phyloP scores from a whole-genome alignment of 495 filamentous ascomycete genomes.

The Aspergillus biplanus region DNA sequence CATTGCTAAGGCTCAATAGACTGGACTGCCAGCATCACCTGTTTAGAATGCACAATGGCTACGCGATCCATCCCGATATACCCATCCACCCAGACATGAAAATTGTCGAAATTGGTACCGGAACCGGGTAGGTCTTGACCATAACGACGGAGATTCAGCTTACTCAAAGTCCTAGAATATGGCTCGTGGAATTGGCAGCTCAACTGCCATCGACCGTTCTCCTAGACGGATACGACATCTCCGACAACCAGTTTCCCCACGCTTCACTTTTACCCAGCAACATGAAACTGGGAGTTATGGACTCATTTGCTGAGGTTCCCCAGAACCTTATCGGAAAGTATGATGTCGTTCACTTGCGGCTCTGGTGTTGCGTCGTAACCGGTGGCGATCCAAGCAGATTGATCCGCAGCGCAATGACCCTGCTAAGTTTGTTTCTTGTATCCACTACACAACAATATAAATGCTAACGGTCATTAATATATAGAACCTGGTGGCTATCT shows the following conservation, averaged over 20 bases:
- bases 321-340: background rate
- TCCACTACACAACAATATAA: background rate
- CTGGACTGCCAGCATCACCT: constrained; percentile 7
- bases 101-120: constrained; percentile 1
- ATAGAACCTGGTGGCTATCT: constrained; percentile 10
- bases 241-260: constrained; percentile 6
- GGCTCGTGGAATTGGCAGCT: background rate
- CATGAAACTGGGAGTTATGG: background rate
- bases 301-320: background rate
- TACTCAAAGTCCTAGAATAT: background rate
- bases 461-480: background rate
- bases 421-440: background rate
- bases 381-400: background rate
- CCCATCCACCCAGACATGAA: constrained; percentile 4
- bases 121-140: background rate
- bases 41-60: constrained; percentile 5
- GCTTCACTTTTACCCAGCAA: background rate
- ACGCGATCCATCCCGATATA: background rate
- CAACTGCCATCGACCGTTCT: background rate
- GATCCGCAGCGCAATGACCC: background rate
- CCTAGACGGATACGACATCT: constrained; percentile 12
- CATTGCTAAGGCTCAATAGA: background rate
- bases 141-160: background rate
- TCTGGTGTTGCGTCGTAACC: background rate
- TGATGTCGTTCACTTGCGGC: constrained; percentile 10